Conservation (phyloP, 2,329 filamentous ascomycete species). For the Colletotrichum melonis region DNA sequence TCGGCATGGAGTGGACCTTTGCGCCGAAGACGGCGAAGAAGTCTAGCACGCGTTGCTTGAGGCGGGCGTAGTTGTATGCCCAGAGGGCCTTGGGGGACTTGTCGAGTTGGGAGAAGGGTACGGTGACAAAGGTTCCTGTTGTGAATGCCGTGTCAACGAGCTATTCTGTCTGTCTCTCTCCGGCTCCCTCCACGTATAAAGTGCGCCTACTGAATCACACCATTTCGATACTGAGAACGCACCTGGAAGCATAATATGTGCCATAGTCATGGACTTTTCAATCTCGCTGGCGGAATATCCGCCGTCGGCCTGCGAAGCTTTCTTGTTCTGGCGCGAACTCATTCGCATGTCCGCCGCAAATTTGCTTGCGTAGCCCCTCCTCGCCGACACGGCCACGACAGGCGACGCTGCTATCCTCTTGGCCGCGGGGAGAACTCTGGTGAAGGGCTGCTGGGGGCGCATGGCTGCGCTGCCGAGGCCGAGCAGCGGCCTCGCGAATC, state of each 20-base stretch:
- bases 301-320: not conserved
- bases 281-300: conserved; percentile 7
- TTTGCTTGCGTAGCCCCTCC: conserved; percentile 21
- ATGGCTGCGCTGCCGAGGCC: conserved; percentile 14
- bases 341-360: conserved; percentile 11
- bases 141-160: not conserved
- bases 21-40: conserved; percentile 48
- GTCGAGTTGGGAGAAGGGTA: conserved; percentile 51
- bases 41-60: conserved; percentile 49
- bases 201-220: not conserved
- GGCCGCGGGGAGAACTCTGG: not conserved
- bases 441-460: conserved; percentile 1
- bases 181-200: too few relatives aligned
- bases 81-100: conserved; percentile 42
- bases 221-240: not conserved
- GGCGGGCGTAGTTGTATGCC: conserved; percentile 50
- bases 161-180: not conserved
- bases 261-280: conserved; percentile 4
- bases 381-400: not conserved
- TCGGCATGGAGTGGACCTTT: conserved; percentile 59
- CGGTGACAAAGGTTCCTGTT: conserved; percentile 60
- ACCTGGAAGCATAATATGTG: conserved; percentile 27
- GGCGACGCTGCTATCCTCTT: conserved; percentile 22
- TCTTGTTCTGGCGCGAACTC: conserved; percentile 5
- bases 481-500: conserved; percentile 28